phyloP scores from a whole-genome alignment of 2,329 filamentous ascomycete genomes.

The Rhexocercosporidium sp. region DNA sequence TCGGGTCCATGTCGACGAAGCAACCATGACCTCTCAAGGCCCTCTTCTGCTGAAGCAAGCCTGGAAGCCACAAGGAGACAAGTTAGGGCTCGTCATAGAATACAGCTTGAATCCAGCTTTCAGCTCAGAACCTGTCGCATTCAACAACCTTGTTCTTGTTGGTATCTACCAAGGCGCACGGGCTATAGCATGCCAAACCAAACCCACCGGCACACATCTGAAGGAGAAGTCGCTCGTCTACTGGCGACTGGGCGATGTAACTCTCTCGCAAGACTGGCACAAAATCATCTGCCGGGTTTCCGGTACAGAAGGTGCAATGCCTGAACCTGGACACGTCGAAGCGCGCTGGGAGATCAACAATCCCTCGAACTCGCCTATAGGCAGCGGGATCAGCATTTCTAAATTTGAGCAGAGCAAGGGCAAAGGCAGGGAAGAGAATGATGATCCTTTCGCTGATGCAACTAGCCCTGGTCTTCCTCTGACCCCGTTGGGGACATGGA shows the following conservation, averaged over 20 bases:
- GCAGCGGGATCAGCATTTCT: constrained; percentile 71
- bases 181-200: constrained; percentile 73
- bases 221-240: constrained; percentile 79
- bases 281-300: constrained; percentile 85
- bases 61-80: constrained; percentile 85
- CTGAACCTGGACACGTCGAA: constrained; percentile 78
- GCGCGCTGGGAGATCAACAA: constrained; percentile 75
- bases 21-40: constrained; percentile 57
- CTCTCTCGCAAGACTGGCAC: constrained; percentile 63
- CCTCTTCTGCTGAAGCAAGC: constrained; percentile 65
- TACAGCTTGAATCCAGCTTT: constrained; percentile 79
- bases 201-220: constrained; percentile 78
- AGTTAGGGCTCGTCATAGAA: constrained; percentile 83
- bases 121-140: constrained; percentile 53
- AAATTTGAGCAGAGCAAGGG: constrained; percentile 57
- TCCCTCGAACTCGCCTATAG: constrained; percentile 44
- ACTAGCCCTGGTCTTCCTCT: constrained; percentile 34
- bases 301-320: constrained; percentile 71
- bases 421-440: constrained; percentile 50
- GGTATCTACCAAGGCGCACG: constrained; percentile 71
- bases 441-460: constrained; percentile 73
- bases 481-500: constrained; percentile 59
- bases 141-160: constrained; percentile 78
- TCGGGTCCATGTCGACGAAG: constrained; percentile 75
- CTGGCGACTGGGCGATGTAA: constrained; percentile 81